phyloP scores from a whole-genome alignment of 495 filamentous ascomycete genomes.

The Xylaria cubensis region DNA sequence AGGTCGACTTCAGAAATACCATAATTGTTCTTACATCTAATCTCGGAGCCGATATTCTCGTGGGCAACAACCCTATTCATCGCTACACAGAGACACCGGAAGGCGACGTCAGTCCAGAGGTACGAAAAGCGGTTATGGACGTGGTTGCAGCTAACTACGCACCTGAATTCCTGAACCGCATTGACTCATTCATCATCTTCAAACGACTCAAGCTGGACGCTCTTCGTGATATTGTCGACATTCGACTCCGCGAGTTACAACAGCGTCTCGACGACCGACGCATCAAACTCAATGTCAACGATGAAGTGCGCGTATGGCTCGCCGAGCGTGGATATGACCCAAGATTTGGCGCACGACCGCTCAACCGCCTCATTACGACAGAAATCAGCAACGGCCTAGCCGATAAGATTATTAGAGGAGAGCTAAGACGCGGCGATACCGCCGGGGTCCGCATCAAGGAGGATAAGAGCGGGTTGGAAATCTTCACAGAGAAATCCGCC shows the following conservation, averaged over 20 bases:
- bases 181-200: constrained; percentile 98
- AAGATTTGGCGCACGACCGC: constrained; percentile 87
- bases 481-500: constrained; percentile 31
- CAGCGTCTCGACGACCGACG: constrained; percentile 82
- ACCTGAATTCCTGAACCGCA: constrained; percentile 94
- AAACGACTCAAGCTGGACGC: constrained; percentile 78
- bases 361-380: constrained; percentile 89
- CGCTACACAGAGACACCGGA: constrained; percentile 64
- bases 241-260: constrained; percentile 85
- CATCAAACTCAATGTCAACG: constrained; percentile 74
- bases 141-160: constrained; percentile 80
- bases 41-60: constrained; percentile 78
- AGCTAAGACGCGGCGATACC: constrained; percentile 75
- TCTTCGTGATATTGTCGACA: constrained; percentile 91
- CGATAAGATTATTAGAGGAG: constrained; percentile 87
- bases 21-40: constrained; percentile 97
- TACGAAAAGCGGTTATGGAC: constrained; percentile 84
- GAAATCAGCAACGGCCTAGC: constrained; percentile 88
- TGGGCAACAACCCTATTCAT: constrained; percentile 62
- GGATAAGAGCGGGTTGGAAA: constrained; percentile 57
- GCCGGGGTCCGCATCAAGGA: constrained; percentile 71
- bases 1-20: constrained; percentile 94
- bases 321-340: constrained; percentile 89
- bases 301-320: constrained; percentile 81
- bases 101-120: constrained; percentile 69